Evolutionary conservation across 2,329 filamentous ascomycete genomes (phyloP).

Genomic region (Stenocarpella maydis): DNA sequence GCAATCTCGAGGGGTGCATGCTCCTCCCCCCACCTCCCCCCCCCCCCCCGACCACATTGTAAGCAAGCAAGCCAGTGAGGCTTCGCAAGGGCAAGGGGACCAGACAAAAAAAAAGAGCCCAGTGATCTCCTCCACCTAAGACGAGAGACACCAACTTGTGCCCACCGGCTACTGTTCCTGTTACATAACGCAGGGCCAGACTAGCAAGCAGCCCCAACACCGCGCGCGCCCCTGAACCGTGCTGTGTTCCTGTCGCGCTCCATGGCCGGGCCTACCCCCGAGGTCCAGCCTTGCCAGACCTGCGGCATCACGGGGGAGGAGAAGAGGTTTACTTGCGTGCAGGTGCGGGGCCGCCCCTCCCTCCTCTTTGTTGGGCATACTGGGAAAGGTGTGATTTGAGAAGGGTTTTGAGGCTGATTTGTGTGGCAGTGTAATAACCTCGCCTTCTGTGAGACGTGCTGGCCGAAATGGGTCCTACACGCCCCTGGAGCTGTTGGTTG

Average conservation of each 20-base stretch:
- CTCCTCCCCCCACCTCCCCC: too few species aligned
- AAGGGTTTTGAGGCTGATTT: neutral
- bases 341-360: neutral
- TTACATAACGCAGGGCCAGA: constrained; percentile 8
- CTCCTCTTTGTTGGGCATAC: neutral
- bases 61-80: neutral
- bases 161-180: neutral
- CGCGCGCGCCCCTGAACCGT: neutral
- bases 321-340: constrained; percentile 9
- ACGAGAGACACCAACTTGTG: neutral
- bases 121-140: neutral
- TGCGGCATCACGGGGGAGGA: neutral
- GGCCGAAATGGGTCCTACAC: neutral
- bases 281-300: constrained; percentile 4
- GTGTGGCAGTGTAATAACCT: neutral
- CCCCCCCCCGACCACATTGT: too few species aligned
- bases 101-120: neutral
- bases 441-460: constrained; percentile 9
- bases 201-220: neutral
- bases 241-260: neutral
- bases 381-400: neutral
- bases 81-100: neutral
- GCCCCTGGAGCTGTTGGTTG: neutral
- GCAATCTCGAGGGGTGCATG: constrained; percentile 5
- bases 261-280: neutral